Evolutionary conservation across 2,329 filamentous ascomycete genomes (phyloP).

Genomic region (Emmonsiellopsis sp.): DNA sequence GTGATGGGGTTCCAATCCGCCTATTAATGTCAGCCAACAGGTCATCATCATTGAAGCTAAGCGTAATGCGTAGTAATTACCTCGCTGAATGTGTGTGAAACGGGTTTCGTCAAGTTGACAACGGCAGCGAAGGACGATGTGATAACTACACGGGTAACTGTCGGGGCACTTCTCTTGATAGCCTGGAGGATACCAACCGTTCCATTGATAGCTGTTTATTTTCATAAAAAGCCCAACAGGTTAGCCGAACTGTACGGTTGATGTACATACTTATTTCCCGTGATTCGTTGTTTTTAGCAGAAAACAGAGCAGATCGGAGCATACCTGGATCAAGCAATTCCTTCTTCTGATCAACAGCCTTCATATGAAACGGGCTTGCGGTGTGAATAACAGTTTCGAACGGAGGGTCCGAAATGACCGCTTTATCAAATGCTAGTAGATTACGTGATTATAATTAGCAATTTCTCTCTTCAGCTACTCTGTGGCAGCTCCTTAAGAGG

Average conservation of each 20-base stretch:
- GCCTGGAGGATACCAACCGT: constrained; percentile 55
- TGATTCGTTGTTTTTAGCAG: too few species aligned
- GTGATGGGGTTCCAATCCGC: constrained; percentile 37
- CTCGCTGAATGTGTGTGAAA: constrained; percentile 22
- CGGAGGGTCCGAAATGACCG: constrained; percentile 51
- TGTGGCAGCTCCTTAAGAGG: background rate
- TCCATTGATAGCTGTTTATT: constrained; percentile 51
- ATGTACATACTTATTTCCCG: background rate
- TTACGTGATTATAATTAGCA: background rate
- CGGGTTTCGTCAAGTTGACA: constrained; percentile 36
- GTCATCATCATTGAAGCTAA: background rate
- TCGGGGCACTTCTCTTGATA: constrained; percentile 52
- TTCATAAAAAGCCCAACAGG: background rate
- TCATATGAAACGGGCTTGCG: constrained; percentile 65
- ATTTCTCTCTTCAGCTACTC: background rate
- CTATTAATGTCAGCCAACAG: constrained; percentile 16
- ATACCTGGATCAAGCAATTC: constrained; percentile 46
- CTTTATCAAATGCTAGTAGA: constrained; percentile 54
- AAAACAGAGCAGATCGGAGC: constrained; percentile 32
- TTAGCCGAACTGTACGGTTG: background rate
- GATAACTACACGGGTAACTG: constrained; percentile 63
- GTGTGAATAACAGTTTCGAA: constrained; percentile 70
- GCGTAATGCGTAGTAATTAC: background rate
- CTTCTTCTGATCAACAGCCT: constrained; percentile 60
- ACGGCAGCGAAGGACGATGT: constrained; percentile 64